Conservation (phyloP, 306 rosid species). For the Casuarina glauca region DNA sequence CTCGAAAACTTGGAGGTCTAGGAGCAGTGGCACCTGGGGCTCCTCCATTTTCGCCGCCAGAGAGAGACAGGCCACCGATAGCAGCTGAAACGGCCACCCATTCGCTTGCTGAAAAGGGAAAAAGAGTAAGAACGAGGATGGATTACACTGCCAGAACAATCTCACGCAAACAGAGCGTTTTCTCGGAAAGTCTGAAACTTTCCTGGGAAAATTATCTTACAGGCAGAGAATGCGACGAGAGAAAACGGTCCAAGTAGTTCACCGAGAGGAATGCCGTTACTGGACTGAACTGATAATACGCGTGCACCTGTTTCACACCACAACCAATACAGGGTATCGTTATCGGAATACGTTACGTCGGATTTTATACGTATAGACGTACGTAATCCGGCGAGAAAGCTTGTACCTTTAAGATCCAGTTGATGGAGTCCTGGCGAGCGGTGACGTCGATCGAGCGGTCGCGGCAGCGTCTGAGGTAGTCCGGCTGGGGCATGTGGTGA, state of each 20-base stretch:
- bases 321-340: not conserved
- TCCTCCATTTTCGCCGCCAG: conserved; percentile 87
- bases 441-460: conserved; percentile 41
- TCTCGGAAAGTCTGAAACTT: not conserved
- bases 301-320: conserved; percentile 53
- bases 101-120: conserved; percentile 21
- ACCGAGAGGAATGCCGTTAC: conserved; percentile 72
- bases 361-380: not conserved
- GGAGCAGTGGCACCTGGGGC: conserved; percentile 45
- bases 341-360: not conserved
- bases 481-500: conserved; percentile 38
- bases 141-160: not conserved
- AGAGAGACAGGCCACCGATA: conserved; percentile 78
- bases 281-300: conserved; percentile 47
- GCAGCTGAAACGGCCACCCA: conserved; percentile 69
- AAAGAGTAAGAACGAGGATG: not conserved
- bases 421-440: conserved; percentile 60
- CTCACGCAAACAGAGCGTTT: not conserved
- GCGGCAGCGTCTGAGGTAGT: conserved; percentile 45
- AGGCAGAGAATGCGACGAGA: conserved; percentile 54
- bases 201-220: conserved; percentile 26
- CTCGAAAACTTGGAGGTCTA: conserved; percentile 56
- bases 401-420: conserved; percentile 71
- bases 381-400: not conserved
- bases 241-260: conserved; percentile 76